Conservation (phyloP, 164 flowering plant species). For the Buxus sempervirens region DNA sequence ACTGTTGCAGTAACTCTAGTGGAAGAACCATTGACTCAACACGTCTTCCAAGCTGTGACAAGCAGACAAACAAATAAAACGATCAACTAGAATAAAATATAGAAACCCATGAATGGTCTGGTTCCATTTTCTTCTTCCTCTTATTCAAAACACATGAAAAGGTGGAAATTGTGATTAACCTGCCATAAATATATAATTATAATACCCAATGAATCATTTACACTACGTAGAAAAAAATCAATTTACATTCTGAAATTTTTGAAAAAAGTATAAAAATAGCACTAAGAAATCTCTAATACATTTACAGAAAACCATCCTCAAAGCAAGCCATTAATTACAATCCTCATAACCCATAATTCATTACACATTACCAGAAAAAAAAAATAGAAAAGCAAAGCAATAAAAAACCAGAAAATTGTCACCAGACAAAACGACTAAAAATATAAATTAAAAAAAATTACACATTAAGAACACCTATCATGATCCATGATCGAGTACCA, state of each 20-base stretch:
- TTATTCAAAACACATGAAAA: too few relatives aligned
- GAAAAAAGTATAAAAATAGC: neutral
- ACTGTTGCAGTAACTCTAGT: constrained; percentile 77
- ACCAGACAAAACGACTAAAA: neutral
- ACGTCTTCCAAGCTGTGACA: constrained; percentile 71
- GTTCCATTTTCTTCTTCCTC: too few relatives aligned
- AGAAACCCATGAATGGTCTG: too few relatives aligned
- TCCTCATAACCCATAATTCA: neutral
- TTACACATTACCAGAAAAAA: neutral
- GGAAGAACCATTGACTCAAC: constrained; percentile 78
- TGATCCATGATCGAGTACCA: neutral
- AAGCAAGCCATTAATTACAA: neutral
- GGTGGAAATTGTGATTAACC: too few relatives aligned
- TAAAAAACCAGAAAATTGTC: neutral
- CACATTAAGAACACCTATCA: neutral
- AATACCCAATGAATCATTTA: too few relatives aligned
- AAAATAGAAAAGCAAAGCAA: neutral
- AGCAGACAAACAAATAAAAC: neutral
- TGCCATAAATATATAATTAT: too few relatives aligned
- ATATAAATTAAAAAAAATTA: too few relatives aligned
- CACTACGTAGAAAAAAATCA: neutral
- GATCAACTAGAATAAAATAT: neutral
- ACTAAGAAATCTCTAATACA: neutral
- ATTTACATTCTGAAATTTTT: neutral
- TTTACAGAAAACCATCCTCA: neutral